Evolutionary conservation across 306 rosid genomes (phyloP).

Genomic region (Luffa aegyptiaca): DNA sequence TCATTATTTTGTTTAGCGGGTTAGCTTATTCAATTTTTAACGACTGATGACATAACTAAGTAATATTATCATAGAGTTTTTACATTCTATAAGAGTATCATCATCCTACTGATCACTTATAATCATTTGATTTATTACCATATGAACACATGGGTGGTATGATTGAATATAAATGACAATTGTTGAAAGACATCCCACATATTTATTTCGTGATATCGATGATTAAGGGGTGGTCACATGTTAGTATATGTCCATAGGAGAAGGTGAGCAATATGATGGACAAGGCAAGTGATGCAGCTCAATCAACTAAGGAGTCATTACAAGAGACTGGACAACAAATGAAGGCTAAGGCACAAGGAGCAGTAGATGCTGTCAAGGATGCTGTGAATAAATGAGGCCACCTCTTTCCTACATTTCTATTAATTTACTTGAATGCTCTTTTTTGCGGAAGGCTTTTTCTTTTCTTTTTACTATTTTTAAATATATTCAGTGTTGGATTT

Average conservation of each 20-base stretch:
- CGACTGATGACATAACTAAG: too few relatives aligned
- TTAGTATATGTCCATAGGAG: slow-evolving; percentile 22
- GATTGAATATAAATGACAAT: too few relatives aligned
- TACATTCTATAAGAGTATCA: too few relatives aligned
- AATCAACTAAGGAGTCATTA: slow-evolving; percentile 41
- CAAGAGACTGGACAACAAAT: slow-evolving; percentile 41
- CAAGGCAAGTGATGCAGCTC: slow-evolving; percentile 42
- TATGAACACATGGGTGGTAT: too few relatives aligned
- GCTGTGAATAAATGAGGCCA: slow-evolving; percentile 37
- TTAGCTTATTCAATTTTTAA: too few relatives aligned
- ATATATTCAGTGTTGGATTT: not conserved
- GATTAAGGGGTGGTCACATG: not conserved
- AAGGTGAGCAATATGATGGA: slow-evolving; percentile 39
- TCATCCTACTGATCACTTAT: too few relatives aligned
- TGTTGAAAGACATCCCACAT: too few relatives aligned
- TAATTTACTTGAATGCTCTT: not conserved
- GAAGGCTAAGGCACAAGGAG: slow-evolving; percentile 46
- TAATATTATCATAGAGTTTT: too few relatives aligned
- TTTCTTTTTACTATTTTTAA: not conserved
- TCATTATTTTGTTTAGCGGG: too few relatives aligned
- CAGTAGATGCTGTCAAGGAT: slow-evolving; percentile 55
- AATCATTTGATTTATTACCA: too few relatives aligned
- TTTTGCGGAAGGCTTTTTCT: not conserved
- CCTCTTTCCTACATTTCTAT: not conserved
- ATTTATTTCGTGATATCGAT: too few relatives aligned